These are phyloP conservation scores for Spathaspora passalidarum DNA, from an alignment of 805 yeast genomes.

Conservation along the genomic window DNA sequence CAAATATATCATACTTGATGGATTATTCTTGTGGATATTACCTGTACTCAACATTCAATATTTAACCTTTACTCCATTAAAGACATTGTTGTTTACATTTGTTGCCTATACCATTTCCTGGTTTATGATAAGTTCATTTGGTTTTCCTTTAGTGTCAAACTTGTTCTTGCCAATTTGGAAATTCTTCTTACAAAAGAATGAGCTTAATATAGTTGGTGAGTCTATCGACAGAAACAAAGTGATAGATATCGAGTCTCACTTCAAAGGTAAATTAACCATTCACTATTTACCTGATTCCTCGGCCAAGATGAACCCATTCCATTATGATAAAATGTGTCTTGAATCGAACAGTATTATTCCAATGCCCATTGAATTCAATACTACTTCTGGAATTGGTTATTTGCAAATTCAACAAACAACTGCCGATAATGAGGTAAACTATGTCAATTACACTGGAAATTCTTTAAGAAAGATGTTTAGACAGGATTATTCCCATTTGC, in stretches of 20 bases:
- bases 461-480: slow-evolving; percentile 46
- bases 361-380: slow-evolving; percentile 77
- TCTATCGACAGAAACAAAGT: slow-evolving; percentile 35
- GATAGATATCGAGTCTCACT: slow-evolving; percentile 55
- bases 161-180: slow-evolving; percentile 43
- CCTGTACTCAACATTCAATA: slow-evolving; percentile 77
- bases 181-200: slow-evolving; percentile 37
- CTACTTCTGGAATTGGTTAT: slow-evolving; percentile 67
- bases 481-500: slow-evolving; percentile 30
- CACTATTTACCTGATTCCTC: slow-evolving; percentile 90
- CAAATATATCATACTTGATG: slow-evolving; percentile 74
- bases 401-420: slow-evolving; percentile 64
- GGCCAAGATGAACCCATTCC: slow-evolving; percentile 76
- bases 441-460: slow-evolving; percentile 53
- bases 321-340: slow-evolving; percentile 58
- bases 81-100: slow-evolving; percentile 48
- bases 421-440: slow-evolving; percentile 46
- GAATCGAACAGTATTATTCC: slow-evolving; percentile 24
- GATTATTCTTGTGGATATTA: slow-evolving; percentile 62
- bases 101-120: slow-evolving; percentile 50
- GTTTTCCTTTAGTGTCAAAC: slow-evolving; percentile 44
- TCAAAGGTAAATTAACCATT: slow-evolving; percentile 82
- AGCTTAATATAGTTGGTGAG: slow-evolving; percentile 52
- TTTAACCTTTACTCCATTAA: slow-evolving; percentile 59
- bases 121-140: slow-evolving; percentile 49